phyloP scores from a whole-genome alignment of 371 early-diverging fungal species.

The Syncephalastrum racemosum region DNA sequence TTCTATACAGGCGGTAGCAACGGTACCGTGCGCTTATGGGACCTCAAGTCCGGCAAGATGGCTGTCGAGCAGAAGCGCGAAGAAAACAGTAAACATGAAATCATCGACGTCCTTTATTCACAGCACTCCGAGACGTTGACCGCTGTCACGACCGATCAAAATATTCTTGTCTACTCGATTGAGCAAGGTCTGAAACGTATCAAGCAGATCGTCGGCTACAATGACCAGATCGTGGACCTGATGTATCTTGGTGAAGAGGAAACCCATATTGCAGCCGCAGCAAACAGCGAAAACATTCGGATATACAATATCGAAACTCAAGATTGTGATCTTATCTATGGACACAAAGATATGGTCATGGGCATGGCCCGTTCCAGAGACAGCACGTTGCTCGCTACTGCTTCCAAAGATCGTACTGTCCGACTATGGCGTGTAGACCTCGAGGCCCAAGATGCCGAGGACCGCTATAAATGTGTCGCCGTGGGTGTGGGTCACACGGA shows the following conservation, averaged over 20 bases:
- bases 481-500: slow-evolving; percentile 89
- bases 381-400: slow-evolving; percentile 76
- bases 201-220: slow-evolving; percentile 92
- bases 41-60: slow-evolving; percentile 61
- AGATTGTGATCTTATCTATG: slow-evolving; percentile 83
- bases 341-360: slow-evolving; percentile 87
- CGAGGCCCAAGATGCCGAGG: slow-evolving; percentile 33
- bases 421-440: slow-evolving; percentile 74
- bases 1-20: slow-evolving; percentile 88
- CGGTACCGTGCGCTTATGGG: slow-evolving; percentile 74
- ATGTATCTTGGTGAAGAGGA: slow-evolving; percentile 74
- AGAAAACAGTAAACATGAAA: slow-evolving; percentile 63
- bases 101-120: slow-evolving; percentile 68
- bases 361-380: slow-evolving; percentile 69
- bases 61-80: slow-evolving; percentile 61
- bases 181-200: slow-evolving; percentile 52
- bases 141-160: slow-evolving; percentile 87
- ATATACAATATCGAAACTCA: slow-evolving; percentile 80
- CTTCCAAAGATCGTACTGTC: slow-evolving; percentile 88
- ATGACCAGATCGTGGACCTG: slow-evolving; percentile 92
- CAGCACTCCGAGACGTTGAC: slow-evolving; percentile 58
- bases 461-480: slow-evolving; percentile 59
- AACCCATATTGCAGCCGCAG: slow-evolving; percentile 81
- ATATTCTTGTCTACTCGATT: slow-evolving; percentile 77
- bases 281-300: slow-evolving; percentile 90